Conservation (phyloP, 192 early-diverging fungal species). For the Coemansia sp. region DNA sequence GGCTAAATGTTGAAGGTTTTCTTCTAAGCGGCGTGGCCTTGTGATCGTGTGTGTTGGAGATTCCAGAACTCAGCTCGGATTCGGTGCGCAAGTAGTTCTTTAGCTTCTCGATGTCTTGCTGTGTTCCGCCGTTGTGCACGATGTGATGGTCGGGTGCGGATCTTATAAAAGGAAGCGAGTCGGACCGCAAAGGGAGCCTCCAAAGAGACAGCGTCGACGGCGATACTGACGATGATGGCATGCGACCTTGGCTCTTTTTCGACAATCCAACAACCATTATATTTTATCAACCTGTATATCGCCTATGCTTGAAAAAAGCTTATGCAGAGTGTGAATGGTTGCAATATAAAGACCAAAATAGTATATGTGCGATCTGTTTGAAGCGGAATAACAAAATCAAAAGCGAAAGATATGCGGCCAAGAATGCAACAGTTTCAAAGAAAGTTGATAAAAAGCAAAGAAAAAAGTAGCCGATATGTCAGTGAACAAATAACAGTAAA, state of each 20-base stretch:
- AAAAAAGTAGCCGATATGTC: neutral
- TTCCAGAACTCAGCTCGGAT: conserved; percentile 14
- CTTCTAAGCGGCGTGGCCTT: neutral
- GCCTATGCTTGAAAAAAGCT: neutral
- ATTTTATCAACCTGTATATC: neutral
- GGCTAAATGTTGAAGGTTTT: conserved; percentile 4
- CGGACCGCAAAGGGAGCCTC: conserved; percentile 38
- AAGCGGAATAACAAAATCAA: no score
- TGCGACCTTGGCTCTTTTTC: conserved; percentile 10
- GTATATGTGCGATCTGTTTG: neutral
- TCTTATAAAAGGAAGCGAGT: conserved; percentile 25
- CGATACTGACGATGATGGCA: conserved; percentile 11
- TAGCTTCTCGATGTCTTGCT: conserved; percentile 39
- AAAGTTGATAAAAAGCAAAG: neutral
- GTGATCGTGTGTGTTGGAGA: neutral
- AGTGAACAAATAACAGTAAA: neutral
- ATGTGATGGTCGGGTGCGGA: conserved; percentile 30
- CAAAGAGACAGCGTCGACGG: conserved; percentile 16
- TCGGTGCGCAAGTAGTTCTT: conserved; percentile 40
- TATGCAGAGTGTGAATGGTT: neutral
- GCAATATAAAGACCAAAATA: neutral
- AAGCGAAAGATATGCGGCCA: no score
- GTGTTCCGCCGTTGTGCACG: conserved; percentile 30
- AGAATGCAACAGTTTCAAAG: neutral
- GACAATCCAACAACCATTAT: conserved; percentile 33